phyloP scores from a whole-genome alignment of 257 asterid species.

The Solanum peruvianum region DNA sequence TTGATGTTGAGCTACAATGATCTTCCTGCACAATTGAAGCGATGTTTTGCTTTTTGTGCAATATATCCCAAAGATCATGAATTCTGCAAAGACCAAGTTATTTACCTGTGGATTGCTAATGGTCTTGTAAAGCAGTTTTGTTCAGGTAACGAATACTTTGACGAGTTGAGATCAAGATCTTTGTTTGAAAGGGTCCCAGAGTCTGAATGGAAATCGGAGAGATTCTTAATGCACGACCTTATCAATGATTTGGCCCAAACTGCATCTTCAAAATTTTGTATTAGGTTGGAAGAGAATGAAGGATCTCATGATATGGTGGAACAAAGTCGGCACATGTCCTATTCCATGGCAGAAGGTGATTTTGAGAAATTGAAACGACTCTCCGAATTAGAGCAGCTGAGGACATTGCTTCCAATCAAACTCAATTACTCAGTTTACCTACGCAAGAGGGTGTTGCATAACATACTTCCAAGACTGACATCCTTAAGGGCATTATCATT shows the following conservation, averaged over 20 bases:
- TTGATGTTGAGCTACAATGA: neutral
- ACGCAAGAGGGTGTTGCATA: neutral
- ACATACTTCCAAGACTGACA: neutral
- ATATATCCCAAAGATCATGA: constrained; percentile 1
- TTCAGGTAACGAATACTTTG: neutral
- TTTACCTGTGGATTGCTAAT: constrained; percentile 2
- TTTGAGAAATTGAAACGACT: neutral
- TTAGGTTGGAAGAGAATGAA: neutral
- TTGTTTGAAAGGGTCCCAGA: neutral
- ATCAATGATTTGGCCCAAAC: neutral
- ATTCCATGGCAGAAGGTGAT: neutral
- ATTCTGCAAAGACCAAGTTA: neutral
- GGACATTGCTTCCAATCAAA: neutral
- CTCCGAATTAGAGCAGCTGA: neutral
- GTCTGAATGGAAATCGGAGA: rapidly evolving
- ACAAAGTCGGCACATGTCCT: neutral
- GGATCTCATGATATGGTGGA: too few relatives aligned
- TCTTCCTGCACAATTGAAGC: neutral
- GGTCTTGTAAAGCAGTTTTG: neutral
- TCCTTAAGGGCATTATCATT: neutral
- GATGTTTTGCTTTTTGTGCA: neutral
- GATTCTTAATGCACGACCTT: neutral
- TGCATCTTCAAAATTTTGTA: neutral
- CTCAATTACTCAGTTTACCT: rapidly evolving
- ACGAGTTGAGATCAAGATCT: neutral